phyloP scores from a whole-genome alignment of 371 early-diverging fungal genomes.

The Apophysomyces variabilis region DNA sequence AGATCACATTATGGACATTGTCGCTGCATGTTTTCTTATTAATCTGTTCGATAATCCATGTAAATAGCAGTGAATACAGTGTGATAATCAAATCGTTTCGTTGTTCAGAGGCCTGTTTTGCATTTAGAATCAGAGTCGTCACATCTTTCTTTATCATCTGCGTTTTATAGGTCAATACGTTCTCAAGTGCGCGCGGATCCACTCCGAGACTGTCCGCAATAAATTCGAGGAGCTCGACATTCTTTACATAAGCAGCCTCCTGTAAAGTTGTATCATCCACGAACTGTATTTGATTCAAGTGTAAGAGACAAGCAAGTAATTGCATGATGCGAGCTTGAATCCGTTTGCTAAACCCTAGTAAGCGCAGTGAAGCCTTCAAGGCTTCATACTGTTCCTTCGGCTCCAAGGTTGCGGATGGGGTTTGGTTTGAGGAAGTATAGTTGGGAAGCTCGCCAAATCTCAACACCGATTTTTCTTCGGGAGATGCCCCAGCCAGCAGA shows the following conservation, averaged over 20 bases:
- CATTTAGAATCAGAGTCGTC: constrained; percentile 60
- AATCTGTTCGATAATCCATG: constrained; percentile 33
- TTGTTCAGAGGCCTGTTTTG: constrained; percentile 49
- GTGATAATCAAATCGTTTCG: constrained; percentile 31
- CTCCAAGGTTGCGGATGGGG: neutral
- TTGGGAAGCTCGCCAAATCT: constrained; percentile 28
- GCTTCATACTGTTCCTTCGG: constrained; percentile 56
- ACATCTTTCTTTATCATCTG: constrained; percentile 50
- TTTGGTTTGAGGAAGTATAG: constrained; percentile 31
- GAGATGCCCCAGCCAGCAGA: constrained; percentile 59
- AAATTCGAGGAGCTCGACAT: constrained; percentile 64
- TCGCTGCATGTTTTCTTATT: constrained; percentile 38
- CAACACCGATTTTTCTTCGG: constrained; percentile 43
- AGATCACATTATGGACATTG: constrained; percentile 69
- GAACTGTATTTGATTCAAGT: constrained; percentile 87
- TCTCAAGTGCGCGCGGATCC: constrained; percentile 63
- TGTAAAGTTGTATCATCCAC: constrained; percentile 56
- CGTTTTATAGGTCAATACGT: constrained; percentile 33
- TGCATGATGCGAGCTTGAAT: constrained; percentile 83
- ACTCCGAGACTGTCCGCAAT: constrained; percentile 81
- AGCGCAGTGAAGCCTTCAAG: constrained; percentile 74
- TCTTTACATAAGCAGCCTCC: constrained; percentile 60
- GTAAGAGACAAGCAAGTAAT: constrained; percentile 81
- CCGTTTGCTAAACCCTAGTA: constrained; percentile 77
- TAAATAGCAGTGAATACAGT: constrained; percentile 30